Conservation (phyloP, 805 yeast genomes). For the Sugiyamaella boreocaroliniensis region DNA sequence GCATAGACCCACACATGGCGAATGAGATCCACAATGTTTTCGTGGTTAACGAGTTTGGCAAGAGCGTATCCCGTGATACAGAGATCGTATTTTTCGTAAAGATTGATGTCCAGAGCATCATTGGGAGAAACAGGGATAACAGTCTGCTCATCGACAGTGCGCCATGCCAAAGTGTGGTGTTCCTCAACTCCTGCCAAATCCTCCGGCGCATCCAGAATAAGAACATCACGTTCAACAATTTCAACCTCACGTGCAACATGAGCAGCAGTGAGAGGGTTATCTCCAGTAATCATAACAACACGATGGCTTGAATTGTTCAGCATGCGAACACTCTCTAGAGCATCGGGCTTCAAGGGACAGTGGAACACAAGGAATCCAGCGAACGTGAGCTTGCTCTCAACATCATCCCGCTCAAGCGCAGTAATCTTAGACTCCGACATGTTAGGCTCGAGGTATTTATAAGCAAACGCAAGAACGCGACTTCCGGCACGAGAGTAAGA, state of each 20-base stretch:
- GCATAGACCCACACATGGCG: constrained; percentile 96
- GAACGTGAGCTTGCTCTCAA: constrained; percentile 69
- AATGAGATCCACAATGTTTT: constrained; percentile 64
- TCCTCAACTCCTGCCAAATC: constrained; percentile 48
- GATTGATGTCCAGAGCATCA: constrained; percentile 46
- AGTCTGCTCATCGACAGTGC: constrained; percentile 71
- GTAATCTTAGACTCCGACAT: constrained; percentile 45
- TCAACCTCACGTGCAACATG: constrained; percentile 93
- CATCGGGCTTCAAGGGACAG: constrained; percentile 93
- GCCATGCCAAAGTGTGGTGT: constrained; percentile 65
- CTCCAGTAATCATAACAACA: constrained; percentile 97
- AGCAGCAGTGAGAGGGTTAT: constrained; percentile 95
- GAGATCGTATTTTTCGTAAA: constrained; percentile 67
- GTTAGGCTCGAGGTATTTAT: constrained; percentile 56
- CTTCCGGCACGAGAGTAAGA: constrained; percentile 92
- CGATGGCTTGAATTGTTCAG: constrained; percentile 93
- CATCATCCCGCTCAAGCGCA: constrained; percentile 62
- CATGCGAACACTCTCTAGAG: constrained; percentile 83
- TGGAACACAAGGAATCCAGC: constrained; percentile 95
- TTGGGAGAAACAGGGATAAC: constrained; percentile 59
- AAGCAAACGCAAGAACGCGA: constrained; percentile 92
- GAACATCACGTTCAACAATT: constrained; percentile 74
- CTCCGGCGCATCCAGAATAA: constrained; percentile 82
- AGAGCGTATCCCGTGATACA: constrained; percentile 93
- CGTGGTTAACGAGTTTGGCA: constrained; percentile 54